A percentile compares a stretch with the other conserved stretches of the same genome.
phyloP scores from a whole-genome alignment of 2,329 filamentous ascomycete species.

The Sporothrix humicola region DNA sequence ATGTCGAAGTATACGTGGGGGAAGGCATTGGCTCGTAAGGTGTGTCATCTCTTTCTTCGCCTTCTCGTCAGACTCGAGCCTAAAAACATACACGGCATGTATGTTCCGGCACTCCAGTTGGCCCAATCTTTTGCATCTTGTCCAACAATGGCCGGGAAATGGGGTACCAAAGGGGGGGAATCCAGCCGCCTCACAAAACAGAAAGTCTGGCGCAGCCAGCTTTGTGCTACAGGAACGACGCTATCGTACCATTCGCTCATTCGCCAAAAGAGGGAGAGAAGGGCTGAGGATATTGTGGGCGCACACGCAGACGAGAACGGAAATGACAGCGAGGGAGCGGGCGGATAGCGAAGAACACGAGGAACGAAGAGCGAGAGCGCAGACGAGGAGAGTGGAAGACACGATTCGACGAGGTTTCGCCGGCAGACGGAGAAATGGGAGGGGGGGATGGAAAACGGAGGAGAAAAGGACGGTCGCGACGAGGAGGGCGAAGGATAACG shows the following conservation, averaged over 20 bases:
- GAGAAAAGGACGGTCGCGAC: slow-evolving; percentile 1
- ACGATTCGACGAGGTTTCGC: not conserved
- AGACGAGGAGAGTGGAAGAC: slow-evolving; percentile 1
- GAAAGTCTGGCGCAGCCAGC: slow-evolving; percentile 37
- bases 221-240: slow-evolving; percentile 31
- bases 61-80: not conserved
- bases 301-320: not conserved
- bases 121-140: not conserved
- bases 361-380: slow-evolving; percentile 24
- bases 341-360: not conserved
- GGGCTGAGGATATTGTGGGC: slow-evolving; percentile 2
- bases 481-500: slow-evolving; percentile 36
- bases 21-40: not conserved
- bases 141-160: not conserved
- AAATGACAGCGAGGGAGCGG: not conserved
- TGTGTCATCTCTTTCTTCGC: slow-evolving; percentile 8
- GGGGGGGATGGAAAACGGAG: slow-evolving; percentile 16
- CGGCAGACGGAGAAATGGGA: slow-evolving; percentile 19
- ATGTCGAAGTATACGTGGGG: slow-evolving; percentile 32
- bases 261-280: not conserved
- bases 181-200: slow-evolving; percentile 37
- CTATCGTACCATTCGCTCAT: slow-evolving; percentile 31
- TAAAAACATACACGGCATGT: not conserved
- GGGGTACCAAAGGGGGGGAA: not conserved
- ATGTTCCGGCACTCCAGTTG: not conserved